Percentiles rank a stretch among this genome's conserved stretches.
Evolutionary conservation across 257 asterid species (phyloP).

Genomic region (Nyctanthes arbortristis): DNA sequence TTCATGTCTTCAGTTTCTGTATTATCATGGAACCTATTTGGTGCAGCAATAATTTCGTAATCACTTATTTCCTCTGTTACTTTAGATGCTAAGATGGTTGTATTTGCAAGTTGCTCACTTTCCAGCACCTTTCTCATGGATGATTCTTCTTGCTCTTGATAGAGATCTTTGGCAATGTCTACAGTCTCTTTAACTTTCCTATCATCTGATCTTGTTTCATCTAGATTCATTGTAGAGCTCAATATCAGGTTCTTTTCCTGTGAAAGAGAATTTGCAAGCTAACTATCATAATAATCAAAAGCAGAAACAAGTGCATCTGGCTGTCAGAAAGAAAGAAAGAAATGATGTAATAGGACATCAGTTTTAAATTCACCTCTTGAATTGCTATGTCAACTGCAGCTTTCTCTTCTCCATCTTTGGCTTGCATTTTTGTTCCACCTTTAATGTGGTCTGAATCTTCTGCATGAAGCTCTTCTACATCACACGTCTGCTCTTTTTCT

Average conservation of each 20-base stretch:
- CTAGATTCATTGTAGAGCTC: slow-evolving; percentile 16
- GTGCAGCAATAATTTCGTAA: neutral
- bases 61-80: slow-evolving; percentile 7
- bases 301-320: slow-evolving; percentile 13
- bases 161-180: slow-evolving; percentile 18
- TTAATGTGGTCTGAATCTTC: neutral
- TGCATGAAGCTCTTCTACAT: neutral
- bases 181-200: slow-evolving; percentile 13
- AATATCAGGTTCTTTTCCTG: slow-evolving; percentile 31
- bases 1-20: too few relatives aligned
- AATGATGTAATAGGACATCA: neutral
- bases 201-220: slow-evolving; percentile 13
- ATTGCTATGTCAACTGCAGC: slow-evolving; percentile 11
- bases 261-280: slow-evolving; percentile 11
- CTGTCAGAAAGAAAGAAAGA: slow-evolving; percentile 17
- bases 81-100: slow-evolving; percentile 27
- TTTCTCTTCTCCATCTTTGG: neutral
- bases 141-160: slow-evolving; percentile 27
- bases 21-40: too few relatives aligned
- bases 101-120: slow-evolving; percentile 23
- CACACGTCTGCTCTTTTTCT: neutral
- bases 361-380: slow-evolving; percentile 27
- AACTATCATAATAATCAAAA: slow-evolving; percentile 10
- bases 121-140: slow-evolving; percentile 22
- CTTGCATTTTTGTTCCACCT: neutral